Evolutionary conservation across 1,139 yeast species (phyloP).

Genomic region (Candida labiduridarum): DNA sequence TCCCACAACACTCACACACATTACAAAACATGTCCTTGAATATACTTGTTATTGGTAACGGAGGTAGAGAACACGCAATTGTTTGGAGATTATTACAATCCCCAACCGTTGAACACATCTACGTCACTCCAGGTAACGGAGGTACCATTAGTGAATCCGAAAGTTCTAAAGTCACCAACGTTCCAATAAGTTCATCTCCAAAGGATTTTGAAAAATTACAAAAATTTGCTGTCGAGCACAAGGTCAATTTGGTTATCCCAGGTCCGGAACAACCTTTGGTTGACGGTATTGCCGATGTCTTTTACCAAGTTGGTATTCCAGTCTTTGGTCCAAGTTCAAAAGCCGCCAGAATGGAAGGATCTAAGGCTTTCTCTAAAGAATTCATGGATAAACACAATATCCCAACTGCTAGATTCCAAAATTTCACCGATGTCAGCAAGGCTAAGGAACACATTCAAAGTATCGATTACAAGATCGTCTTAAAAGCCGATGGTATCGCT

Average conservation of each 20-base stretch:
- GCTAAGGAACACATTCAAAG: slow-evolving; percentile 72
- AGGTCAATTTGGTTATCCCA: slow-evolving; percentile 80
- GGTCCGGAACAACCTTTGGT: slow-evolving; percentile 99
- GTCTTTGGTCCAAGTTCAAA: slow-evolving; percentile 92
- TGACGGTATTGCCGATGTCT: slow-evolving; percentile 80
- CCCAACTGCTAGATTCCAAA: slow-evolving; percentile 90
- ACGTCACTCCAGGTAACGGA: slow-evolving; percentile 97
- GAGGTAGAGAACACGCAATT: slow-evolving; percentile 98
- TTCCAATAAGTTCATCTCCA: slow-evolving; percentile 61
- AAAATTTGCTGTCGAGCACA: slow-evolving; percentile 68
- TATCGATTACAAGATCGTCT: slow-evolving; percentile 77
- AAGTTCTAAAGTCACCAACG: slow-evolving; percentile 63
- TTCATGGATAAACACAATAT: slow-evolving; percentile 91
- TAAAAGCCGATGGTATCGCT: slow-evolving; percentile 97
- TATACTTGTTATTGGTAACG: slow-evolving; percentile 89
- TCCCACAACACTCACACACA: background rate
- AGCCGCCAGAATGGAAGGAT: slow-evolving; percentile 97
- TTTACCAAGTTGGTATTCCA: slow-evolving; percentile 81
- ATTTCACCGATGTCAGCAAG: slow-evolving; percentile 72
- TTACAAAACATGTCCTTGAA: slow-evolving; percentile 43
- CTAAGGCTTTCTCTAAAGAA: slow-evolving; percentile 90
- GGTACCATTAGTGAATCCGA: slow-evolving; percentile 65
- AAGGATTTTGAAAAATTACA: slow-evolving; percentile 63
- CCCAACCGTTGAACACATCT: slow-evolving; percentile 67
- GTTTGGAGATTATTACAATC: slow-evolving; percentile 91